Percentiles rank a stretch among this genome's conserved stretches.
These are phyloP conservation scores for Botrytis paeoniae DNA, from an alignment of 2,329 filamentous ascomycete genomes.

Conservation along the genomic window DNA sequence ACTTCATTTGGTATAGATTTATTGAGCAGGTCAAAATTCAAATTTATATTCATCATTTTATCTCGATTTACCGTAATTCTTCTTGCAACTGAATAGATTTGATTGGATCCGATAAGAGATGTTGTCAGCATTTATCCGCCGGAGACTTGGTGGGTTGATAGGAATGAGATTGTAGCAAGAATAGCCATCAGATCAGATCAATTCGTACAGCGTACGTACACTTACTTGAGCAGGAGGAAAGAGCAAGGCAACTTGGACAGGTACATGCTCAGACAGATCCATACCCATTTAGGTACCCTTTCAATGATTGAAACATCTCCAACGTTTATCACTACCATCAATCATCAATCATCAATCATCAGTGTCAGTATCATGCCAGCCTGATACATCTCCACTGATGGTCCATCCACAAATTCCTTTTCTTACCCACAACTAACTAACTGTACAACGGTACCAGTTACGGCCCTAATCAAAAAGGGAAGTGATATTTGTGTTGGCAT, in stretches of 20 bases:
- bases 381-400: neutral
- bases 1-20: neutral
- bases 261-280: neutral
- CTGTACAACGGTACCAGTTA: neutral
- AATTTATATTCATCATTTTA: neutral
- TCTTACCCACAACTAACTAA: neutral
- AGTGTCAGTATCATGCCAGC: neutral
- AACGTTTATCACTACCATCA: neutral
- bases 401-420: neutral
- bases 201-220: too few relatives aligned
- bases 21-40: neutral
- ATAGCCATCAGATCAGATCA: neutral
- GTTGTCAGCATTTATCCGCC: neutral
- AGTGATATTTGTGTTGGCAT: neutral
- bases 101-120: neutral
- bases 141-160: neutral
- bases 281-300: neutral
- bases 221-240: neutral
- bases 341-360: neutral
- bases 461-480: neutral
- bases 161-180: neutral
- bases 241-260: neutral
- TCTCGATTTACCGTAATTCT: neutral
- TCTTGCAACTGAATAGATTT: neutral
- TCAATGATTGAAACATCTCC: neutral